Conservation (phyloP, 148 eudicot genomes). For the Rhododendron mucronatum region DNA sequence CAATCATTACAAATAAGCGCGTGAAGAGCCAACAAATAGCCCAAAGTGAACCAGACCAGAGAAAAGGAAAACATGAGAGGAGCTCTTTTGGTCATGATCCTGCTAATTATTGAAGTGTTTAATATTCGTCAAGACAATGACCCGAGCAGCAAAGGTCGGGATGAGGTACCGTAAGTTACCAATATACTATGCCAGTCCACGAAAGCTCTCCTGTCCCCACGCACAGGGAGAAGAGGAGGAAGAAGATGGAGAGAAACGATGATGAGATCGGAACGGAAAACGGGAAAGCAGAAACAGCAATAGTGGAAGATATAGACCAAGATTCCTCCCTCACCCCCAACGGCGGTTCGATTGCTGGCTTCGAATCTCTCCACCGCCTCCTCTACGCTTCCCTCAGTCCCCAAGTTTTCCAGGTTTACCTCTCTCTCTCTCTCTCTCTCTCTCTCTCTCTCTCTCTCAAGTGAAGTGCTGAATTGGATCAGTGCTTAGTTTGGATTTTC, state of each 20-base stretch:
- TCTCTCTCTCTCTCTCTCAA: too few species aligned
- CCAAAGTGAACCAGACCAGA: too few species aligned
- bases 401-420: constrained; percentile 49
- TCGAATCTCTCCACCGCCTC: constrained; percentile 70
- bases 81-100: too few species aligned
- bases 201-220: not conserved
- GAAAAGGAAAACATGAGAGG: too few species aligned
- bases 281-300: constrained; percentile 17
- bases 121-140: too few species aligned
- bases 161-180: not conserved
- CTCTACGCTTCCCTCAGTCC: constrained; percentile 64
- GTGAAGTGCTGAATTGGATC: too few species aligned
- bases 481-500: not conserved
- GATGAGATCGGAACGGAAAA: constrained; percentile 18
- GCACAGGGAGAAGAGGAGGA: not conserved
- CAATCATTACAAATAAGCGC: too few species aligned
- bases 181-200: too few species aligned
- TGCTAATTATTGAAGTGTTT: too few species aligned
- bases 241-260: constrained; percentile 22
- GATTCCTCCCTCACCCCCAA: not conserved
- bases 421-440: not conserved
- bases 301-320: not conserved
- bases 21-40: too few species aligned
- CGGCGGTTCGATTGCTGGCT: constrained; percentile 73
- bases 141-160: not conserved